Evolutionary conservation across 2,329 filamentous ascomycete species (phyloP).

Genomic region (Sporothrix dimorphospora): DNA sequence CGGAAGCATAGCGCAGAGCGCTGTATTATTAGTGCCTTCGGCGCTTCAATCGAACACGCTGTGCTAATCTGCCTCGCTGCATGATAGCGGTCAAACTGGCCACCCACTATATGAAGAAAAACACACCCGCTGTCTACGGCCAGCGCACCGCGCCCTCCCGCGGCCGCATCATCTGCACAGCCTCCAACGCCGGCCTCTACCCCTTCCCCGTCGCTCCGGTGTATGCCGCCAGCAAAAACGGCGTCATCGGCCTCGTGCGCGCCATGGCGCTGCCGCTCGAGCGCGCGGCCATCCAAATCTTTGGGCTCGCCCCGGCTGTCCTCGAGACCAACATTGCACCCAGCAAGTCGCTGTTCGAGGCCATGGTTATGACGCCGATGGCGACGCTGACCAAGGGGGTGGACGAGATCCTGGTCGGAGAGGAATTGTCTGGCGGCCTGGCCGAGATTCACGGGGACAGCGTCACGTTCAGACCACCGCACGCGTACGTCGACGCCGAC

Average conservation of each 20-base stretch:
- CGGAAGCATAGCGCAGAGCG: neutral
- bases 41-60: neutral
- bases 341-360: slow-evolving; percentile 47
- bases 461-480: slow-evolving; percentile 51
- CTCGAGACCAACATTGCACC: slow-evolving; percentile 54
- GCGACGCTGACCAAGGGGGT: slow-evolving; percentile 51
- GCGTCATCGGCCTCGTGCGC: slow-evolving; percentile 54
- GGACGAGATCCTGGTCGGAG: slow-evolving; percentile 44
- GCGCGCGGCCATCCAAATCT: slow-evolving; percentile 51
- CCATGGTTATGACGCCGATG: slow-evolving; percentile 57
- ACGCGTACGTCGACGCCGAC: slow-evolving; percentile 53
- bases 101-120: slow-evolving; percentile 54
- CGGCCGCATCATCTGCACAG: slow-evolving; percentile 56
- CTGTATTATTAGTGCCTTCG: neutral
- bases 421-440: slow-evolving; percentile 49
- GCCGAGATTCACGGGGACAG: slow-evolving; percentile 55
- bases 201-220: slow-evolving; percentile 55
- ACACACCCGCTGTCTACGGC: slow-evolving; percentile 34
- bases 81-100: slow-evolving; percentile 49
- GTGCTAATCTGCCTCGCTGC: neutral
- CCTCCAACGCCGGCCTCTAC: slow-evolving; percentile 57
- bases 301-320: slow-evolving; percentile 54
- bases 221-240: slow-evolving; percentile 54
- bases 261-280: slow-evolving; percentile 48
- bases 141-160: slow-evolving; percentile 27